Base-by-base conservation (phyloP, 2,329 filamentous ascomycete genomes). In the Aspergillus floridensis region DNA sequence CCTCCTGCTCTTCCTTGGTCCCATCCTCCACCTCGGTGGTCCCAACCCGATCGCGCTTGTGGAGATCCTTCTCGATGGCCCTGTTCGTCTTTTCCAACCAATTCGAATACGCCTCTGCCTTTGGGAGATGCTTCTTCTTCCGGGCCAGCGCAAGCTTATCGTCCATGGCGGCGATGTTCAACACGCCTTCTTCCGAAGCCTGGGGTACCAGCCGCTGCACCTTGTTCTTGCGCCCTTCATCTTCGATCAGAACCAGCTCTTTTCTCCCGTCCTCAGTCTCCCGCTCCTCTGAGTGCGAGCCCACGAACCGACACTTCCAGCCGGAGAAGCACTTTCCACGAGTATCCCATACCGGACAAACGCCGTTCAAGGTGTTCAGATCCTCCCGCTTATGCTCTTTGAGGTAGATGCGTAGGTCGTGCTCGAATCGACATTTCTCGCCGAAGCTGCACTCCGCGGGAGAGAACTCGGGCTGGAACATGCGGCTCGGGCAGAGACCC, bases 231-330 rank as follows among this genome's bases (percentile, higher is more conserved):
- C 74, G 76, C 61, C 79, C 79, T 57, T 77, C 76, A 66, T 85
- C 82, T 59, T 86, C 84, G 21, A 89, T 69, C 52, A 96, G 81
- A 3, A 93, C 81, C 55, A 98, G 78, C 76, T 98, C 93, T 69
- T 90, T 92, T 66, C 85, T 85, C 8, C 92, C 93, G 73, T 96
- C 93, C 56, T 88, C 87, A 21, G 82, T 86, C 65, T 90, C 86
- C 24, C 90, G 77, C 76, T 98, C 93, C 63, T 87, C 83, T 68
- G 92, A 95, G 76, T 99, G 95, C 63, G 91, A 96, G 63, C 84
- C 84, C 35, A 91, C 89, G 71, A 97, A 96, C 22, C 93, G 89
- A 74, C 95, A 99, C 74, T 93, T 96, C 93, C 93, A 99, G 5
- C 95, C 95, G 14, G 89, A 86, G 52, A 85, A 83, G 69, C 95